These are phyloP conservation scores for Metarhizium anisopliae DNA, from an alignment of 2,329 filamentous ascomycete genomes.

Conservation along the genomic window DNA sequence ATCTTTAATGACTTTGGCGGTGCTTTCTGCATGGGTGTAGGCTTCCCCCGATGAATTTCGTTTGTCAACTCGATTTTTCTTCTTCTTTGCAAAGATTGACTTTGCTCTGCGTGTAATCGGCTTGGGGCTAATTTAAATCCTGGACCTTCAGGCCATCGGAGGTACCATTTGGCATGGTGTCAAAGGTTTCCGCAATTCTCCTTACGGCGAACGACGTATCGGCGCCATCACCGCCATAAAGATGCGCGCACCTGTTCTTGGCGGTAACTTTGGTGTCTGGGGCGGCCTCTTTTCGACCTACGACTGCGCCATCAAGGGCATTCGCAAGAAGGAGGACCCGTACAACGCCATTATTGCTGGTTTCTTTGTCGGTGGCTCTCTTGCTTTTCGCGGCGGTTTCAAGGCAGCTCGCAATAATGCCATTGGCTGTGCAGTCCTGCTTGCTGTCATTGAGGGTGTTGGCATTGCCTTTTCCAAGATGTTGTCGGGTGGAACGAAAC, in stretches of 20 bases:
- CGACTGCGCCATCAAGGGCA: conserved; percentile 92
- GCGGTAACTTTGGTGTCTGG: conserved; percentile 98
- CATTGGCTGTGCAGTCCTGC: conserved; percentile 87
- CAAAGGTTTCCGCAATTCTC: conserved; percentile 85
- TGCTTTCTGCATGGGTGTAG: conserved; percentile 92
- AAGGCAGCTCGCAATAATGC: conserved; percentile 91
- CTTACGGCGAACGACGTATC: conserved; percentile 89
- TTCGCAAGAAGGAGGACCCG: conserved; percentile 93
- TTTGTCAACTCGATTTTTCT: not conserved
- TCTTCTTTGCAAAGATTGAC: not conserved
- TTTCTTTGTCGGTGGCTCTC: conserved; percentile 88
- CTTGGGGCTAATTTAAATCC: not conserved
- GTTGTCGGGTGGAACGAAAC: conserved; percentile 80
- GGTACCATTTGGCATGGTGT: conserved; percentile 93
- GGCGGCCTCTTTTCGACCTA: conserved; percentile 93
- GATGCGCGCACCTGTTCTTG: conserved; percentile 88
- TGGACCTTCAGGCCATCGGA: conserved; percentile 50
- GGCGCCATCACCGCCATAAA: conserved; percentile 96
- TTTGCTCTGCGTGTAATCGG: not conserved
- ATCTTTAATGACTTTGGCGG: conserved; percentile 96
- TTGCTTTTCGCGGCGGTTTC: conserved; percentile 85
- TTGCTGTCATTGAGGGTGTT: conserved; percentile 95
- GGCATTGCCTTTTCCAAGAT: conserved; percentile 93
- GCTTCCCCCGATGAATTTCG: conserved; percentile 20
- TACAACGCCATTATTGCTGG: conserved; percentile 97